Conservation (phyloP, 768 basidiomycete genomes). For the Tulasnella sp. region DNA sequence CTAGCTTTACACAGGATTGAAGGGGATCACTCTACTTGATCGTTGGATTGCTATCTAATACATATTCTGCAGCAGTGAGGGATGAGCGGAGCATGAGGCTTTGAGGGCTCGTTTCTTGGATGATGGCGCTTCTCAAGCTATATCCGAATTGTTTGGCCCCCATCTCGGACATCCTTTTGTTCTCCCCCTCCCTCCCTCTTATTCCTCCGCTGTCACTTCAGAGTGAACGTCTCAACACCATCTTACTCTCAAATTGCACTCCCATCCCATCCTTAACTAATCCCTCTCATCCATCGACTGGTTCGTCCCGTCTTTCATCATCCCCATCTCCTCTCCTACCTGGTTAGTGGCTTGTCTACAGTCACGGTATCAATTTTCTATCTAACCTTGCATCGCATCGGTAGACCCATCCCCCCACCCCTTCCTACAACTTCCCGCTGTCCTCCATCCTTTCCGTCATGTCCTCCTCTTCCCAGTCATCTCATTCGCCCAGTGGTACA, state of each 20-base stretch:
- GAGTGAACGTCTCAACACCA: conserved; percentile 1
- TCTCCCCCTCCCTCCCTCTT: conserved; percentile 11
- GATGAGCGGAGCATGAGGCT: background rate
- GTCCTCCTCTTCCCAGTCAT: background rate
- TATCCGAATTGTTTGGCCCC: conserved; percentile 12
- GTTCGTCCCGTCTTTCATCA: conserved; percentile 1
- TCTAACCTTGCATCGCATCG: background rate
- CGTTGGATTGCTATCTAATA: too few relatives aligned
- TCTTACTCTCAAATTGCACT: conserved; percentile 1
- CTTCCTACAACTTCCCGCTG: background rate
- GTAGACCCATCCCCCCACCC: background rate
- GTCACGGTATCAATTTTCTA: background rate
- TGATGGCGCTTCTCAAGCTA: conserved; percentile 7
- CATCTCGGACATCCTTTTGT: conserved; percentile 11
- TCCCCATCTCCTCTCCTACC: background rate
- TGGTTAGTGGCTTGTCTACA: too few relatives aligned
- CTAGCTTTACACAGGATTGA: too few relatives aligned
- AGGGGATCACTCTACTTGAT: too few relatives aligned
- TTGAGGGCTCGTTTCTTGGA: too few relatives aligned
- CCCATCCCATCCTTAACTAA: background rate
- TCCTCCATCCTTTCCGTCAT: background rate
- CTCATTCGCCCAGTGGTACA: background rate
- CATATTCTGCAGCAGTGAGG: too few relatives aligned
- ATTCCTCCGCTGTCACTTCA: background rate
- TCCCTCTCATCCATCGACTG: conserved; percentile 3